Conservation (phyloP, 805 yeast species). For the Torulaspora gathmanii region DNA sequence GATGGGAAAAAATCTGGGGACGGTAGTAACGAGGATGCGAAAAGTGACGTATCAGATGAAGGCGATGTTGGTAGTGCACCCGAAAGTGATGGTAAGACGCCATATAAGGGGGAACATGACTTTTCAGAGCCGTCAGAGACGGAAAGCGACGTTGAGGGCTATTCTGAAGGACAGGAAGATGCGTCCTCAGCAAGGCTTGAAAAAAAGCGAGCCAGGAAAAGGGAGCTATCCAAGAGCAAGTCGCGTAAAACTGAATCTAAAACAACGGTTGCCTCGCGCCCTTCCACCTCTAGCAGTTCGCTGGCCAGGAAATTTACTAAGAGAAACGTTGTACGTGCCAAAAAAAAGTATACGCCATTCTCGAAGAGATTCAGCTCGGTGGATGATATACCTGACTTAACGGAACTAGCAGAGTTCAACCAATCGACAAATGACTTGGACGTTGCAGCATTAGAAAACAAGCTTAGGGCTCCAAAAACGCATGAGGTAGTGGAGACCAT, state of each 20-base stretch:
- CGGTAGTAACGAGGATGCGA: neutral
- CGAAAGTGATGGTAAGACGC: neutral
- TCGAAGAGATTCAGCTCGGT: constrained; percentile 26
- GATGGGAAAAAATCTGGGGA: constrained; percentile 1
- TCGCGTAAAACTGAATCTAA: constrained; percentile 9
- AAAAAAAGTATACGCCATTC: constrained; percentile 31
- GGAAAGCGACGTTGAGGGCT: constrained; percentile 1
- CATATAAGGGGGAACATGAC: neutral
- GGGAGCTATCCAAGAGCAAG: neutral
- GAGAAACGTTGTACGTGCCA: constrained; percentile 32
- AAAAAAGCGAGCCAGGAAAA: neutral
- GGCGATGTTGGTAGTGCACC: neutral
- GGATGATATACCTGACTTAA: constrained; percentile 31
- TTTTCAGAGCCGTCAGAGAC: constrained; percentile 1
- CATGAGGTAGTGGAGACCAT: constrained; percentile 36
- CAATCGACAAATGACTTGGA: constrained; percentile 20
- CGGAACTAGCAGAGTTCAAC: constrained; percentile 29
- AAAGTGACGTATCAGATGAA: neutral
- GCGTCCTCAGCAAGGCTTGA: neutral
- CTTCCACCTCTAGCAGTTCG: constrained; percentile 4
- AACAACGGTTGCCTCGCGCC: constrained; percentile 8
- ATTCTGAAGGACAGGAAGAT: neutral
- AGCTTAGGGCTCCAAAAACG: constrained; percentile 38
- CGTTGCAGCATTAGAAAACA: constrained; percentile 26
- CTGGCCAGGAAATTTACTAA: constrained; percentile 30